A percentile compares a stretch with the other conserved stretches of the same genome.
These are phyloP conservation scores for Dalbergia cochinchinensis DNA, from an alignment of 306 rosid genomes.

Conservation along the genomic window DNA sequence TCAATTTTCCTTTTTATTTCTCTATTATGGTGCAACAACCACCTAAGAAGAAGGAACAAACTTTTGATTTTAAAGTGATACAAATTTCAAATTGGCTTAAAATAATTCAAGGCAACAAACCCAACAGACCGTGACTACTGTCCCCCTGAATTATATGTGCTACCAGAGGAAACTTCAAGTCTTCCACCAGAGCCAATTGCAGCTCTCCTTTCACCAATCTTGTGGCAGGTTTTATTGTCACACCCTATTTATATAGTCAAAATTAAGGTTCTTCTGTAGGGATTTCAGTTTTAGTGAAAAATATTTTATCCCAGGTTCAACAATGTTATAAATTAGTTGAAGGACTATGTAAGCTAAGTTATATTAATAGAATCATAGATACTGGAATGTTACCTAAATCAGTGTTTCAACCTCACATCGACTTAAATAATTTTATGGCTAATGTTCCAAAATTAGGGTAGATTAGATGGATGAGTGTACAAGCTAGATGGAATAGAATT, in stretches of 20 bases:
- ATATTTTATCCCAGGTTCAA: neutral
- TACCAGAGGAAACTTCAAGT: conserved; percentile 75
- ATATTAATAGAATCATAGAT: neutral
- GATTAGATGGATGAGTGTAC: too few species aligned
- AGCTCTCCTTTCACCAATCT: conserved; percentile 73
- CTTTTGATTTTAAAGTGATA: too few species aligned
- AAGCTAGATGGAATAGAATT: too few species aligned
- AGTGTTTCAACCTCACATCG: neutral
- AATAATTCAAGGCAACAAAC: too few species aligned
- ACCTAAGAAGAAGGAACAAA: too few species aligned
- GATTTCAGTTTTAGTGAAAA: neutral
- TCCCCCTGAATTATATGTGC: conserved; percentile 78
- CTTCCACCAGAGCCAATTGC: conserved; percentile 90
- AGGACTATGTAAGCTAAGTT: neutral
- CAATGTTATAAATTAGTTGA: neutral
- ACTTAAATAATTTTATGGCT: neutral
- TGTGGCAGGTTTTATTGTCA: conserved; percentile 74
- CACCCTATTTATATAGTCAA: conserved; percentile 12
- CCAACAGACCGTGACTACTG: conserved; percentile 86
- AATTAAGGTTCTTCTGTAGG: neutral
- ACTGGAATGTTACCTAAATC: neutral
- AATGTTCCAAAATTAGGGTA: neutral
- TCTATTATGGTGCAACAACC: too few species aligned
- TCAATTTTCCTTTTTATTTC: too few species aligned
- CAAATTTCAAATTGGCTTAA: too few species aligned